Conservation (phyloP, 2,329 filamentous ascomycete genomes). For the Pleoardoris graminearum region DNA sequence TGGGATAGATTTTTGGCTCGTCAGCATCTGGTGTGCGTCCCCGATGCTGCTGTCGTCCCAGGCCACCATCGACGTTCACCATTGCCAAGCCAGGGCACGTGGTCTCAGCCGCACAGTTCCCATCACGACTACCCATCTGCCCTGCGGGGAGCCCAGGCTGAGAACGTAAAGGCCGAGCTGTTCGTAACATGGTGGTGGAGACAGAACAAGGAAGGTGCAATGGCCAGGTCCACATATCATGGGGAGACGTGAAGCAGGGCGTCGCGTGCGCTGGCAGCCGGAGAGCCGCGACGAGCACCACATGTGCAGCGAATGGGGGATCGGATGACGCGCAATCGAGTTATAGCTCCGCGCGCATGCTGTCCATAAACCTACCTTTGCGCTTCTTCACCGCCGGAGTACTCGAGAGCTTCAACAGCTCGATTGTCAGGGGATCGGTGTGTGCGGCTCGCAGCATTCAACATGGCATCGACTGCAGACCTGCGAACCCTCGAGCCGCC, state of each 20-base stretch:
- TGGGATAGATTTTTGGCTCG: not conserved
- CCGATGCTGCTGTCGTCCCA: not conserved
- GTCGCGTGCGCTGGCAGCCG: not conserved
- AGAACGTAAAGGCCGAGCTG: not conserved
- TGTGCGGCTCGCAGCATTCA: not conserved
- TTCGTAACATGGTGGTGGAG: not conserved
- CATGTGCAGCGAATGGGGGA: not conserved
- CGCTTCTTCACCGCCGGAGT: slow-evolving; percentile 2
- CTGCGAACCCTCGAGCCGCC: not conserved
- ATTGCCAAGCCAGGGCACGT: slow-evolving; percentile 4
- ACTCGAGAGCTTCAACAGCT: slow-evolving; percentile 8
- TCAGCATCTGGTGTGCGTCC: not conserved
- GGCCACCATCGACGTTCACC: not conserved
- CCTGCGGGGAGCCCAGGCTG: no score
- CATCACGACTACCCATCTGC: slow-evolving; percentile 1
- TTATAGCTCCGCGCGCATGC: not conserved
- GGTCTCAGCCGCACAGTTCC: slow-evolving; percentile 4
- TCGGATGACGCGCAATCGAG: not conserved
- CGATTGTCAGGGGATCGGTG: no score
- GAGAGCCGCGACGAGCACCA: not conserved
- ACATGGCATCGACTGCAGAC: not conserved
- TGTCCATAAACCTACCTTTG: slow-evolving; percentile 3
- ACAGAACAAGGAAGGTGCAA: not conserved
- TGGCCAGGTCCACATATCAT: not conserved
- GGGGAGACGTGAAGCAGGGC: not conserved